A percentile compares a stretch with the other conserved stretches of the same genome.
phyloP scores from a whole-genome alignment of 2,329 filamentous ascomycete species.

The Aspergillus luchuensis region DNA sequence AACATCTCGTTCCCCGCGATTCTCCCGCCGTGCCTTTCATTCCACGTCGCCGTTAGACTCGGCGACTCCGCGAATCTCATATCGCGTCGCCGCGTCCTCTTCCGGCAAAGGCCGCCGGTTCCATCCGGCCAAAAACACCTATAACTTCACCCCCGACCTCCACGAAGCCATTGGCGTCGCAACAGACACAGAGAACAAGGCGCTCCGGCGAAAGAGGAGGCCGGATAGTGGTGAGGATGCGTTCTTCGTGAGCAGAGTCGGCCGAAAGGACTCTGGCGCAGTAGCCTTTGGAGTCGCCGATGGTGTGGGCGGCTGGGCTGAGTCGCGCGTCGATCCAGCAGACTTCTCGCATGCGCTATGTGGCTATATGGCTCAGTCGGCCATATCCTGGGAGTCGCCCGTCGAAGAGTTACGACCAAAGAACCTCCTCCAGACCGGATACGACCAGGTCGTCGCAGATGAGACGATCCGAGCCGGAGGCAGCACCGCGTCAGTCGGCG shows the following conservation, averaged over 20 bases:
- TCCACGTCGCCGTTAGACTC: constrained; percentile 31
- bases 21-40: constrained; percentile 29
- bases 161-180: constrained; percentile 41
- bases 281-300: constrained; percentile 90
- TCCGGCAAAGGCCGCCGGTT: constrained; percentile 71
- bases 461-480: constrained; percentile 75
- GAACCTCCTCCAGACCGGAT: constrained; percentile 77
- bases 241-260: constrained; percentile 87
- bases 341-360: constrained; percentile 95
- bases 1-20: constrained; percentile 7
- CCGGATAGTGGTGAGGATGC: constrained; percentile 90
- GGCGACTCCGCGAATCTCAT: constrained; percentile 55
- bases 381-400: constrained; percentile 57
- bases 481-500: constrained; percentile 86
- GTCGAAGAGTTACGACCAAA: constrained; percentile 57
- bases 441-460: constrained; percentile 78
- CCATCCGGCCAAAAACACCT: constrained; percentile 68
- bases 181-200: constrained; percentile 44
- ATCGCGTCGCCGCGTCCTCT: constrained; percentile 73
- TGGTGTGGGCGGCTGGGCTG: constrained; percentile 92
- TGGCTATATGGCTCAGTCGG: constrained; percentile 83
- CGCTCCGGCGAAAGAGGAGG: constrained; percentile 62
- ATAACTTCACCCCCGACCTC: constrained; percentile 65
- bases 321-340: constrained; percentile 88
- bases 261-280: constrained; percentile 52